Conservation (phyloP, 768 basidiomycete species). For the Sutorius australiensis region DNA sequence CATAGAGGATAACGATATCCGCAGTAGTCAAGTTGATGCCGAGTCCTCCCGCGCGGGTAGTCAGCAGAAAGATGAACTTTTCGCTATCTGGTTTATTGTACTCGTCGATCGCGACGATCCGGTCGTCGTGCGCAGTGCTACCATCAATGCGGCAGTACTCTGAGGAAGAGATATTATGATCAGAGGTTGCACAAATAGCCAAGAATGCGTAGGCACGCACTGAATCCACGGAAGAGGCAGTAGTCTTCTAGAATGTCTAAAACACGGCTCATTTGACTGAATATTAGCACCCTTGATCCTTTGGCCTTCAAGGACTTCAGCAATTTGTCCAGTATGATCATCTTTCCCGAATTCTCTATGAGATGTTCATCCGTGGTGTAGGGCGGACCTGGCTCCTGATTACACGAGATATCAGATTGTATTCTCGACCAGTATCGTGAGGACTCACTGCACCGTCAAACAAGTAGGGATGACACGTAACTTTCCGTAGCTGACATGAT, state of each 20-base stretch:
- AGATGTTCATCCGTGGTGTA: slow-evolving; percentile 98
- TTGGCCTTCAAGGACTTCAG: slow-evolving; percentile 83
- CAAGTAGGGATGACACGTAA: slow-evolving; percentile 87
- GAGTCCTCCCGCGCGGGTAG: slow-evolving; percentile 93
- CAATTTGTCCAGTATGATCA: slow-evolving; percentile 95
- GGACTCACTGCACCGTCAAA: slow-evolving; percentile 81
- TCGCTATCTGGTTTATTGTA: slow-evolving; percentile 94
- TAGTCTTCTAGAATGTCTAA: slow-evolving; percentile 96
- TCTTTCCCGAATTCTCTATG: slow-evolving; percentile 91
- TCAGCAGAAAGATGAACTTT: slow-evolving; percentile 94
- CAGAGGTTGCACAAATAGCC: not conserved
- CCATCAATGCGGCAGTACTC: slow-evolving; percentile 98
- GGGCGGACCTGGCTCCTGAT: slow-evolving; percentile 91
- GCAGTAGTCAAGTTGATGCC: slow-evolving; percentile 96
- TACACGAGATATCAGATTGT: not conserved
- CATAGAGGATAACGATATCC: slow-evolving; percentile 88
- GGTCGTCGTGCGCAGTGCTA: slow-evolving; percentile 93
- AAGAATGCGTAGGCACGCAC: slow-evolving; percentile 43
- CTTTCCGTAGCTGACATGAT: slow-evolving; percentile 58
- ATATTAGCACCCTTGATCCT: slow-evolving; percentile 94
- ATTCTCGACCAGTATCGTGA: not conserved
- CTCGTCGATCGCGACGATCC: slow-evolving; percentile 93
- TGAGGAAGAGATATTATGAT: slow-evolving; percentile 27
- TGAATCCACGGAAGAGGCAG: slow-evolving; percentile 84
- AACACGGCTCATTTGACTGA: slow-evolving; percentile 99